Evolutionary conservation across 768 basidiomycete genomes (phyloP).

Genomic region (Leccinum subgranulosum): DNA sequence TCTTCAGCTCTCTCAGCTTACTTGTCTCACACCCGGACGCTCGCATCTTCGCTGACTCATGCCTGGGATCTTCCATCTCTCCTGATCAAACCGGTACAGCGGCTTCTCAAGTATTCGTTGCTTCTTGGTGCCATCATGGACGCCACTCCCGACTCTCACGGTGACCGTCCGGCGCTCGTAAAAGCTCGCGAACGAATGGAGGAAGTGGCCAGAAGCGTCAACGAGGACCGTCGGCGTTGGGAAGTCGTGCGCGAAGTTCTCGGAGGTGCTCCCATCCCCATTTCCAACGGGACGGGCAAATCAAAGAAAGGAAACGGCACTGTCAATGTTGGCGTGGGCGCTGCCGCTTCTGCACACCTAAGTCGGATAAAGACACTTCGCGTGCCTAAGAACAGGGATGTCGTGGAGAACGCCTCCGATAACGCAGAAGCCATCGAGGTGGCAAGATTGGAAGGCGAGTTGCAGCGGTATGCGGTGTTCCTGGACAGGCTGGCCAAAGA

Average conservation of each 20-base stretch:
- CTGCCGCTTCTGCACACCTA: conserved; percentile 55
- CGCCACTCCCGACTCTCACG: conserved; percentile 66
- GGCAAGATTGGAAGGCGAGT: conserved; percentile 50
- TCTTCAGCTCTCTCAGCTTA: conserved; percentile 56
- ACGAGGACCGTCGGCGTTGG: conserved; percentile 70
- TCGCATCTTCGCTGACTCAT: conserved; percentile 71
- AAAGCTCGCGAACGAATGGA: conserved; percentile 49
- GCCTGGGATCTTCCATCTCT: conserved; percentile 93
- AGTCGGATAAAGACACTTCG: conserved; percentile 57
- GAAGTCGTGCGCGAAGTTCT: conserved; percentile 81
- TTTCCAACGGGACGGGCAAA: conserved; percentile 38
- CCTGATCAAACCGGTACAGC: conserved; percentile 96
- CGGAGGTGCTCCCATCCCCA: conserved; percentile 35
- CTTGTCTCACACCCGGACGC: conserved; percentile 58
- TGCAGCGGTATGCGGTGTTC: conserved; percentile 56
- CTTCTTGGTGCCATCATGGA: conserved; percentile 75
- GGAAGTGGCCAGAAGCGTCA: conserved; percentile 70
- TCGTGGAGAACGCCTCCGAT: conserved; percentile 27
- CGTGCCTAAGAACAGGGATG: conserved; percentile 32
- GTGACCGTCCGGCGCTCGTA: conserved; percentile 47
- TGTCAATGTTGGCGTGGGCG: conserved; percentile 41
- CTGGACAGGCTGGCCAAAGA: conserved; percentile 59
- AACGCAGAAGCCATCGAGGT: conserved; percentile 49
- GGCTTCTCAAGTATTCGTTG: conserved; percentile 91
- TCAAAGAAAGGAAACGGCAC: conserved; percentile 37